Evolutionary conservation across 2,329 filamentous ascomycete species (phyloP).

Genomic region (Alternaria triticimaculans): DNA sequence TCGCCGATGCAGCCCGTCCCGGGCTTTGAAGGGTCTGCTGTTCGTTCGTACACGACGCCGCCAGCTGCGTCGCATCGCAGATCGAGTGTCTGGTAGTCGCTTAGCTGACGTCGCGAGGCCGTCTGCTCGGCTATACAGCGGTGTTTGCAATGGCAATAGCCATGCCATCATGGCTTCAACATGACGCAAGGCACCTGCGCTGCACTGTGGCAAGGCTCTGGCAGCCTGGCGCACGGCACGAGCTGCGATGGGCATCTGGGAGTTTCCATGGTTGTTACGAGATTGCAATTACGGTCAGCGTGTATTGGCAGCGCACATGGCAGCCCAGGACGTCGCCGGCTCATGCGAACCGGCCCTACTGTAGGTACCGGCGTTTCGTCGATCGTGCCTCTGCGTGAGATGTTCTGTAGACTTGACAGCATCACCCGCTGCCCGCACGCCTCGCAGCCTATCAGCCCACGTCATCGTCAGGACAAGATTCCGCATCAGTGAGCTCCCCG

Average conservation of each 20-base stretch:
- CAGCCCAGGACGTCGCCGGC: neutral
- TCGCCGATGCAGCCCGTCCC: constrained; percentile 7
- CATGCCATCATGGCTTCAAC: neutral
- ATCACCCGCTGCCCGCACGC: constrained; percentile 5
- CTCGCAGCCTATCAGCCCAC: constrained; percentile 5
- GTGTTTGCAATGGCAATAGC: neutral
- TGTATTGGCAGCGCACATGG: neutral
- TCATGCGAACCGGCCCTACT: constrained; percentile 17
- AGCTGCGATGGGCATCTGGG: neutral
- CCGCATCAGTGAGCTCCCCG: constrained; percentile 5
- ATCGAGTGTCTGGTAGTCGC: constrained; percentile 15
- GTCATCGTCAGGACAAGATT: constrained; percentile 1
- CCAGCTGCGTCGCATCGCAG: constrained; percentile 21
- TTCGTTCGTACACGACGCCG: neutral
- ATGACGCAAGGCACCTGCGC: neutral
- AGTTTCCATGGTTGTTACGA: neutral
- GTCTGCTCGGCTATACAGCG: neutral
- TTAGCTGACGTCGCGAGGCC: neutral
- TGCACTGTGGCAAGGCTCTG: neutral
- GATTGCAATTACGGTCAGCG: neutral
- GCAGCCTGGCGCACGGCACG: neutral
- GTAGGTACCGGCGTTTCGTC: constrained; percentile 14
- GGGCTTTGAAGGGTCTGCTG: neutral
- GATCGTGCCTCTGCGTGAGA: constrained; percentile 8
- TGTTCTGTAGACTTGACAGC: constrained; percentile 12